Conservation (phyloP, 1,284 basidiomycete species). For the Trichosporon asahii region DNA sequence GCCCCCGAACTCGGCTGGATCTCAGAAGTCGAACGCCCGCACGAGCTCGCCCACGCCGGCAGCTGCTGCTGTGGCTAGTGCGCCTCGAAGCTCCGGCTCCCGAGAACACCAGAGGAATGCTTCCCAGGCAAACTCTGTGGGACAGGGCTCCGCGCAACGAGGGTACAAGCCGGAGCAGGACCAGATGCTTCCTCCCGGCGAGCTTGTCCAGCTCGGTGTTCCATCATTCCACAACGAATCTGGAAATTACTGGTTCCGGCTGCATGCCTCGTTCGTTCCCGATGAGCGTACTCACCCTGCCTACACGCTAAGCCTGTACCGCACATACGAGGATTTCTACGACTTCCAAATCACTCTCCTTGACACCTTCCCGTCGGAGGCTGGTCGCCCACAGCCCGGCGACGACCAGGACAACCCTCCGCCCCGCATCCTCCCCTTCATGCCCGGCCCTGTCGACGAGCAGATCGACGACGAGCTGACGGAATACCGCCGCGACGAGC, state of each 20-base stretch:
- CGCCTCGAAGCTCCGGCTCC: not conserved
- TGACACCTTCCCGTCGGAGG: conserved; percentile 81
- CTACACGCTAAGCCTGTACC: conserved; percentile 83
- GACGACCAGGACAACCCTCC: conserved; percentile 42
- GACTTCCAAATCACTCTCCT: conserved; percentile 91
- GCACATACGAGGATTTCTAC: conserved; percentile 97
- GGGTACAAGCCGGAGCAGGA: conserved; percentile 42
- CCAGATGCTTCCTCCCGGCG: conserved; percentile 65
- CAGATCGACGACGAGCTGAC: conserved; percentile 83
- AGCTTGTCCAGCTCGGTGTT: conserved; percentile 82
- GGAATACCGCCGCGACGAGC: conserved; percentile 71
- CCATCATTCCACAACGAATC: conserved; percentile 95
- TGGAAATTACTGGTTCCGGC: conserved; percentile 95
- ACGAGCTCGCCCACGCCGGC: conserved; percentile 8
- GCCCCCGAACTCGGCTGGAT: conserved; percentile 11
- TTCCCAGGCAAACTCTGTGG: conserved; percentile 15
- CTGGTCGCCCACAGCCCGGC: conserved; percentile 60
- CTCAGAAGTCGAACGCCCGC: conserved; percentile 5
- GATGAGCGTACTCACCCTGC: conserved; percentile 64
- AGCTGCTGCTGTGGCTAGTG: not conserved
- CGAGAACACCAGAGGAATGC: conserved; percentile 14
- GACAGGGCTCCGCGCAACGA: conserved; percentile 17
- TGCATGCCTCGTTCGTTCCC: conserved; percentile 83
- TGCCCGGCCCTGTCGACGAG: conserved; percentile 82
- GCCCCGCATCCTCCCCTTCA: conserved; percentile 81